Evolutionary conservation across 192 early-diverging fungal species (phyloP).

Genomic region (Linnemannia elongata): DNA sequence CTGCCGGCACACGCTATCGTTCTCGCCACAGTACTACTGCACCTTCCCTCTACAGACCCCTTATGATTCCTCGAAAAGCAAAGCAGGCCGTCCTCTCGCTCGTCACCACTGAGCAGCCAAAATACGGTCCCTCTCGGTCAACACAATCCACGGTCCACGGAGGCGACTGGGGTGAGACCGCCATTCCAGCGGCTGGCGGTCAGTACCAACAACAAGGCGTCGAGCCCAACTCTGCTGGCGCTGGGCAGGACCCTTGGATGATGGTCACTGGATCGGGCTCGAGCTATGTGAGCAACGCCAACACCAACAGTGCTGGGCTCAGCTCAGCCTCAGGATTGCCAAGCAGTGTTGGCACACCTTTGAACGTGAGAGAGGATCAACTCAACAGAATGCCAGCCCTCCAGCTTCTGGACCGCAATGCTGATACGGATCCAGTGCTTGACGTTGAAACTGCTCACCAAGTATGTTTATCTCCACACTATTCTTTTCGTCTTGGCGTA

Average conservation of each 20-base stretch:
- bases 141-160: conserved; percentile 37
- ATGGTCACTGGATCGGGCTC: conserved; percentile 37
- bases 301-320: neutral
- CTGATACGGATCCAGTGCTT: conserved; percentile 62
- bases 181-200: conserved; percentile 1
- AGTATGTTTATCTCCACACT: conserved; percentile 37
- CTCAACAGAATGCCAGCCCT: conserved; percentile 47
- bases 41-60: conserved; percentile 36
- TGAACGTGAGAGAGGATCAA: conserved; percentile 37
- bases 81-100: conserved; percentile 31
- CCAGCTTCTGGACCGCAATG: conserved; percentile 56
- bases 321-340: conserved; percentile 10
- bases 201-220: conserved; percentile 11
- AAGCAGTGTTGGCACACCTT: conserved; percentile 13
- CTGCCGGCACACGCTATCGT: conserved; percentile 26
- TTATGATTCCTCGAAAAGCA: conserved; percentile 43
- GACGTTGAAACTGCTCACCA: conserved; percentile 60
- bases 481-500: conserved; percentile 4
- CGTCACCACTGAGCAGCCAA: conserved; percentile 49
- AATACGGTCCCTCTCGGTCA: conserved; percentile 38
- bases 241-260: conserved; percentile 43
- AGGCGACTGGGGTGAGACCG: conserved; percentile 43
- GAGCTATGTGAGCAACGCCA: neutral
- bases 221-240: conserved; percentile 31
- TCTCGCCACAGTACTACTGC: conserved; percentile 30